Evolutionary conservation across 495 filamentous ascomycete genomes (phyloP).

Genomic region (Neurospora sp.): DNA sequence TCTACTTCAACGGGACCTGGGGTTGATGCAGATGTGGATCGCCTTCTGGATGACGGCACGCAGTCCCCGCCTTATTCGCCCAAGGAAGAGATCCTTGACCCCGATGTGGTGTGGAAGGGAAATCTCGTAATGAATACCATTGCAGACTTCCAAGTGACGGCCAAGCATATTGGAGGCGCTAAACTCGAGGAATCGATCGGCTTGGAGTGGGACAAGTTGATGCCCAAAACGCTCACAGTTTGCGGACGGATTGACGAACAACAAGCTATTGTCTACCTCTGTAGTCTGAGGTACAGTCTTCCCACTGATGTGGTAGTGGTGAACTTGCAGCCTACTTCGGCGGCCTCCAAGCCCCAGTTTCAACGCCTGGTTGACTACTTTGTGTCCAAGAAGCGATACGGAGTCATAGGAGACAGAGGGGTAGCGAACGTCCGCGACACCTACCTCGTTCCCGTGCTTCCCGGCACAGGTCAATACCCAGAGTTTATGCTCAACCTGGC

Average conservation of each 20-base stretch:
- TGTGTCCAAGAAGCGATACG: constrained; percentile 62
- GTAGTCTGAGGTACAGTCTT: constrained; percentile 60
- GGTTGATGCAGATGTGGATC: constrained; percentile 81
- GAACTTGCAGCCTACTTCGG: constrained; percentile 46
- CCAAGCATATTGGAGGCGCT: constrained; percentile 73
- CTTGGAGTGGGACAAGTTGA: constrained; percentile 58
- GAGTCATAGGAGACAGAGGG: constrained; percentile 64
- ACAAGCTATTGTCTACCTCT: constrained; percentile 81
- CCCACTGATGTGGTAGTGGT: constrained; percentile 67
- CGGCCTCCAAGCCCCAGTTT: constrained; percentile 47
- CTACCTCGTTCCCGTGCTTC: constrained; percentile 65
- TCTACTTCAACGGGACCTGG: constrained; percentile 40
- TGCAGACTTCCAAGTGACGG: constrained; percentile 61
- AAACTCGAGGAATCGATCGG: constrained; percentile 49
- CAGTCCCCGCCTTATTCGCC: constrained; percentile 85
- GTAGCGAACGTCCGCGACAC: constrained; percentile 64
- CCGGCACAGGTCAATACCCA: constrained; percentile 44
- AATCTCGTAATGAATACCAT: constrained; percentile 66
- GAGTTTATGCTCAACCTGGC: constrained; percentile 72
- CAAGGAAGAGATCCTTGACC: constrained; percentile 46
- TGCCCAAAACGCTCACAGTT: constrained; percentile 58
- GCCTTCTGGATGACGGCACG: constrained; percentile 72
- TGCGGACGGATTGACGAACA: constrained; percentile 75
- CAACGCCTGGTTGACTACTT: constrained; percentile 73
- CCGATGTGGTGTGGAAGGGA: constrained; percentile 74